Evolutionary conservation across 1,284 basidiomycete species (phyloP), one percentile per base, ranked within the genome.

Genomic region (Ceratobasidium papillatum): DNA sequence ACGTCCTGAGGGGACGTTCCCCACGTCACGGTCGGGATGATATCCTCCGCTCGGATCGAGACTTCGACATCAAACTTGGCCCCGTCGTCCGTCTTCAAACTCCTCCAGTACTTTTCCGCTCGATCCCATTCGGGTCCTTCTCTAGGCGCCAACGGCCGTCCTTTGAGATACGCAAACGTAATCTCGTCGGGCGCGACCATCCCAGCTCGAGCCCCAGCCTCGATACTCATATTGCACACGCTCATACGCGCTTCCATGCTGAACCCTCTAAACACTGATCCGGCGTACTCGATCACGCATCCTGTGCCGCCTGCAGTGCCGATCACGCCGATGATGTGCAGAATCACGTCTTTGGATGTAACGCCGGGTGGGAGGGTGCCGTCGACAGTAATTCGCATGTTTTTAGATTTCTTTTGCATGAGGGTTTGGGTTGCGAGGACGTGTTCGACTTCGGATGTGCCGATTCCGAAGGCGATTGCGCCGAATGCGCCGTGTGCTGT

Each of bases 191-290:
- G 95, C 12, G 95, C 96, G 77, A 98, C 89, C 94, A 98, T 96
- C 74, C 96, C 96, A 5, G 95, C 95, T 79, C 96, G 90, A 77
- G 96, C 96, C 80, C 96, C 96, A 75, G 91, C 96, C 83, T 98
- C 96, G 81, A 98, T 98, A 77, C 94, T 95, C 96, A 98, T 98
- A 85, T 98, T 98, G 84, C 95, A 98, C 78, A 95, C 94, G 79
- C 94, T 96, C 95, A 98, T 98, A 65, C 95, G 90, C 49, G 93
- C 94, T 82, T 98, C 96, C 94, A 98, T 96, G 80, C 92, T 94
- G 81, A 98, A 92, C 17, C 87, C 88, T 75, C 95, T 93, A 83
- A 98, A 94, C 71, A 96, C 94, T 1, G 93, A 93, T 8, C 96
- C 96, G 64, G 95, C 91, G 80, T 93, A 98, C 83, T 98, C 96